phyloP scores from a whole-genome alignment of 2,329 filamentous ascomycete genomes.

The Xylariaceae sp. region DNA sequence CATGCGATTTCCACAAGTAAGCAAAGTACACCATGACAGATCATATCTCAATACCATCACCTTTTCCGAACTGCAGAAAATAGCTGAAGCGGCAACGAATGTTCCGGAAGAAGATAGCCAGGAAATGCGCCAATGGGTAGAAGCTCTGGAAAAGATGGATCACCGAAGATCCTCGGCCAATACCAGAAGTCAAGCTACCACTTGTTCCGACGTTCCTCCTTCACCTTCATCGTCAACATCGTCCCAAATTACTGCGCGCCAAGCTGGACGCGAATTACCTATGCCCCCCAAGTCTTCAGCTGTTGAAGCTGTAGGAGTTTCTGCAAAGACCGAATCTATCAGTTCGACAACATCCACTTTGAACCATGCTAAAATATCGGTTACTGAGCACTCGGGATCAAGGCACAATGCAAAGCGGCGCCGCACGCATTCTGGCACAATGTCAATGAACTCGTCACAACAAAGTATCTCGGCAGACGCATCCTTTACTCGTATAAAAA shows the following conservation, averaged over 20 bases:
- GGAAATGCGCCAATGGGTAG: constrained; percentile 67
- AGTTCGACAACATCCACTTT: neutral
- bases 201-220: constrained; percentile 40
- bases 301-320: neutral
- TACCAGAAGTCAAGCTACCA: constrained; percentile 52
- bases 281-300: constrained; percentile 22
- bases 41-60: constrained; percentile 71
- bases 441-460: constrained; percentile 6
- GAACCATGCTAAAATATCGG: constrained; percentile 17
- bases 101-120: constrained; percentile 60
- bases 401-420: constrained; percentile 7
- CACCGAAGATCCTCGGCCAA: constrained; percentile 52
- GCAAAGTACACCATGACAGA: constrained; percentile 80
- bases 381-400: neutral
- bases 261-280: neutral
- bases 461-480: neutral
- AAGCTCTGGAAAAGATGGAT: constrained; percentile 63
- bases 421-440: neutral
- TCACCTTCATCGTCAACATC: constrained; percentile 25
- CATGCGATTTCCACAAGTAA: constrained; percentile 76
- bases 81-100: constrained; percentile 65
- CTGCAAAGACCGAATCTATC: neutral
- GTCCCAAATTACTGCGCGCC: neutral
- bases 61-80: constrained; percentile 72
- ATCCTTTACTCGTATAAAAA: neutral